A percentile compares a stretch with the other conserved stretches of the same genome.
Evolutionary conservation across 192 early-diverging fungal species (phyloP).

Genomic region (Coemansia sp.): DNA sequence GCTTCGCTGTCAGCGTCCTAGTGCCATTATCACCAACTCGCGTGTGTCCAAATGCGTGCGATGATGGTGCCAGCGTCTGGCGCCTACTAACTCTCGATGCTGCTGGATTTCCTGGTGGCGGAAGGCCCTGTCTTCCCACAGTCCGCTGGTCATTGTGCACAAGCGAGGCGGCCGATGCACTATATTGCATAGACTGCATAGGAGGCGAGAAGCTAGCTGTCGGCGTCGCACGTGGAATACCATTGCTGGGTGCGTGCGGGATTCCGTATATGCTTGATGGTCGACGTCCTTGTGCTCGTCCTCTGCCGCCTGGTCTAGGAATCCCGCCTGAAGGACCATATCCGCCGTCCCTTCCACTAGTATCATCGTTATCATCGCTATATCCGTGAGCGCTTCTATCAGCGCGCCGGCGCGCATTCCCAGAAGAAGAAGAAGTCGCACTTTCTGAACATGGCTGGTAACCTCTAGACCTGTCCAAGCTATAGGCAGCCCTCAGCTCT

Average conservation of each 20-base stretch:
- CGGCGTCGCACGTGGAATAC: conserved; percentile 26
- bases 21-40: conserved; percentile 10
- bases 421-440: conserved; percentile 8
- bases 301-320: conserved; percentile 22
- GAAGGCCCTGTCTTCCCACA: conserved; percentile 24
- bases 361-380: conserved; percentile 32
- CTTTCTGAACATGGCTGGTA: conserved; percentile 4
- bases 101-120: conserved; percentile 19
- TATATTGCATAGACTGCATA: conserved; percentile 17
- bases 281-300: conserved; percentile 6
- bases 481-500: conserved; percentile 5
- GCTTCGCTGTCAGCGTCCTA: conserved; percentile 13
- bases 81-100: conserved; percentile 20
- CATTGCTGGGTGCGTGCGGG: conserved; percentile 24
- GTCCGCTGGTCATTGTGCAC: conserved; percentile 7
- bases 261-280: conserved; percentile 37
- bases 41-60: conserved; percentile 9
- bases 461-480: neutral
- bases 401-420: conserved; percentile 10
- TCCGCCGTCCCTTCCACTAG: conserved; percentile 3
- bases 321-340: conserved; percentile 14
- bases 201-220: conserved; percentile 30
- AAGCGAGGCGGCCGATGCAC: neutral
- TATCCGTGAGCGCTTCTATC: conserved; percentile 13
- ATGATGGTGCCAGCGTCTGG: conserved; percentile 34